A percentile compares a stretch with the other conserved stretches of the same genome.
Conservation (phyloP, 2,329 filamentous ascomycete species). For the Microsporum ferrugineum region DNA sequence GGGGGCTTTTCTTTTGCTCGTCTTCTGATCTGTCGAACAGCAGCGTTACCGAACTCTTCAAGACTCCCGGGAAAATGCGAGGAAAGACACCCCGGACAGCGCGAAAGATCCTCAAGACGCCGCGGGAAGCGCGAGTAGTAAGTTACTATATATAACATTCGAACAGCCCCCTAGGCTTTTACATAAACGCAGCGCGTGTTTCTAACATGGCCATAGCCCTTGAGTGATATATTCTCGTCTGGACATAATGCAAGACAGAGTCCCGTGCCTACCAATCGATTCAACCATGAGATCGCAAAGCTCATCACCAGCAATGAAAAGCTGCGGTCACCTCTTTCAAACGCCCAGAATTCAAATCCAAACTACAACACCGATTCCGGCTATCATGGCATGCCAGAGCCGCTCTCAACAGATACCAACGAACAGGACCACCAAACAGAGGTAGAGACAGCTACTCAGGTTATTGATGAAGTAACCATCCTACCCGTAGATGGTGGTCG, state of each 20-base stretch:
- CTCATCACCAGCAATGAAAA: conserved; percentile 16
- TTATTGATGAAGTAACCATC: conserved; percentile 22
- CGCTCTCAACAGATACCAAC: background rate
- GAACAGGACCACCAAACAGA: conserved; percentile 5
- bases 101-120: conserved; percentile 24
- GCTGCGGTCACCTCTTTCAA: conserved; percentile 10
- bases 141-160: conserved; percentile 15
- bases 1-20: background rate
- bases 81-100: conserved; percentile 39
- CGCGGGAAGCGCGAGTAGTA: conserved; percentile 31
- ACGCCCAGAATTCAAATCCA: conserved; percentile 24
- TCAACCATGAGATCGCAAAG: conserved; percentile 28
- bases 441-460: conserved; percentile 24
- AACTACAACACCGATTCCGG: conserved; percentile 37
- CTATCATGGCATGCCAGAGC: conserved; percentile 36
- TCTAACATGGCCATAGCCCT: conserved; percentile 25
- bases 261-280: conserved; percentile 25
- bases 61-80: conserved; percentile 44
- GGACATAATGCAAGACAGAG: conserved; percentile 28
- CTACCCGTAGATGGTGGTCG: conserved; percentile 12
- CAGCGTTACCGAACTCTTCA: conserved; percentile 90
- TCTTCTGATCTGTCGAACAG: conserved; percentile 37
- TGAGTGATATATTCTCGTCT: conserved; percentile 39
- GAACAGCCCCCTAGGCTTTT: background rate
- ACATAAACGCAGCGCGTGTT: background rate